phyloP scores from a whole-genome alignment of 805 yeast species.

The Ogataea paradorogensis region DNA sequence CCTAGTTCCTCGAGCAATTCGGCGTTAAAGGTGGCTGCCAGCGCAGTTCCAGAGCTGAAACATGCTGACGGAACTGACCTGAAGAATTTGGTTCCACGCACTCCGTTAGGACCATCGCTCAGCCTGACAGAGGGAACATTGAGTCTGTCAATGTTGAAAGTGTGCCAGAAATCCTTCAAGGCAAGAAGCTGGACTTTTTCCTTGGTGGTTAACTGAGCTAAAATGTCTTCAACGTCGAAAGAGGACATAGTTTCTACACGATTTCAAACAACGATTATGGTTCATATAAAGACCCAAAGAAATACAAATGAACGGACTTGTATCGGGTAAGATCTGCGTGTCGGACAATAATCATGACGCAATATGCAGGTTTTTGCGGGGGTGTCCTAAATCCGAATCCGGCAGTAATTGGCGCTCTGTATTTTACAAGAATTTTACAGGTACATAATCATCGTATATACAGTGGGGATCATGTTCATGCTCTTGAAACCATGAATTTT shows the following conservation, averaged over 20 bases:
- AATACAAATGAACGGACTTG: no score
- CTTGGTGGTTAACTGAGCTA: slow-evolving; percentile 24
- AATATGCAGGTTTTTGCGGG: no score
- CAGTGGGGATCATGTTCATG: no score
- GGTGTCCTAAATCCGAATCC: no score
- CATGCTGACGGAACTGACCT: slow-evolving; percentile 43
- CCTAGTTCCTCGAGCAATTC: slow-evolving; percentile 40
- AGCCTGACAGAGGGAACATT: slow-evolving; percentile 37
- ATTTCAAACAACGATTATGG: no score
- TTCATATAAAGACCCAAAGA: no score
- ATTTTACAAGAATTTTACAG: no score
- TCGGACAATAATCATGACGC: no score
- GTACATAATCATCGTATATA: no score
- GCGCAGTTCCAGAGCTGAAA: slow-evolving; percentile 46
- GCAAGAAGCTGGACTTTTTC: slow-evolving; percentile 35
- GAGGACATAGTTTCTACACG: slow-evolving; percentile 4
- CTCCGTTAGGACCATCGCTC: slow-evolving; percentile 49
- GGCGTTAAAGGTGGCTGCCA: slow-evolving; percentile 45
- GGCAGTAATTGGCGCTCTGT: no score
- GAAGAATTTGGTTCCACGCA: slow-evolving; percentile 44
- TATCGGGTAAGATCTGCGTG: no score
- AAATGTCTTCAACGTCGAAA: slow-evolving; percentile 22
- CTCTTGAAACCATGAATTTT: not conserved
- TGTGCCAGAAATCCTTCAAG: slow-evolving; percentile 42
- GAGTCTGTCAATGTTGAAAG: slow-evolving; percentile 33